Conservation (phyloP, 257 asterid species). For the Cinchona pubescens region DNA sequence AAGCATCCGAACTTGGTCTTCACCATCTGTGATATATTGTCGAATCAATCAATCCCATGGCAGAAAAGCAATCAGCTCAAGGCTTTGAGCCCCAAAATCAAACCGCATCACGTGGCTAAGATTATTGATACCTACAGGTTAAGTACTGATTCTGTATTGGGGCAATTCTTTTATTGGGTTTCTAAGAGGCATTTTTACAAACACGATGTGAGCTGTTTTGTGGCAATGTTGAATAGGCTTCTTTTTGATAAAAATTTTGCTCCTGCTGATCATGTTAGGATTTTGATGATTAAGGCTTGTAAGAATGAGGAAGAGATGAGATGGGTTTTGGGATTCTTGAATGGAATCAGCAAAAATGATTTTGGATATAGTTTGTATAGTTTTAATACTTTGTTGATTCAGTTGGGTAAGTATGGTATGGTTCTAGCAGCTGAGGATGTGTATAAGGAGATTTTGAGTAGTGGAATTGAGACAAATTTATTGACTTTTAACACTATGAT, state of each 20-base stretch:
- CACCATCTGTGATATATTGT: slow-evolving; percentile 52
- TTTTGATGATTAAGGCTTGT: slow-evolving; percentile 71
- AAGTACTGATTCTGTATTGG: slow-evolving; percentile 50
- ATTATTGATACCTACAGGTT: slow-evolving; percentile 39
- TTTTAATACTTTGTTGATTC: slow-evolving; percentile 82
- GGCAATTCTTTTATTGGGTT: slow-evolving; percentile 74
- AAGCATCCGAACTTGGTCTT: slow-evolving; percentile 31
- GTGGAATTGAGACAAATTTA: slow-evolving; percentile 62
- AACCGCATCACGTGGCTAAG: slow-evolving; percentile 56
- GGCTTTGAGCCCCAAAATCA: slow-evolving; percentile 48
- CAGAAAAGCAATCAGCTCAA: slow-evolving; percentile 51
- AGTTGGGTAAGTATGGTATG: slow-evolving; percentile 70
- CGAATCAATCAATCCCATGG: slow-evolving; percentile 54
- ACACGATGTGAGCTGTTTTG: slow-evolving; percentile 69
- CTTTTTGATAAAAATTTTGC: slow-evolving; percentile 46
- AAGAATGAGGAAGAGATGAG: slow-evolving; percentile 51
- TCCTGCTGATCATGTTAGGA: slow-evolving; percentile 75
- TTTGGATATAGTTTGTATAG: slow-evolving; percentile 55
- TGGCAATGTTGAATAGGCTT: slow-evolving; percentile 75
- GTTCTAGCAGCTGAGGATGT: slow-evolving; percentile 53
- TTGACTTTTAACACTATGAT: slow-evolving; percentile 79
- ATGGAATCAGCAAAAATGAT: slow-evolving; percentile 41
- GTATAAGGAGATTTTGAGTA: slow-evolving; percentile 43
- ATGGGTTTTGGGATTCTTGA: slow-evolving; percentile 54
- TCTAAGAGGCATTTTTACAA: slow-evolving; percentile 74